Base-by-base conservation (phyloP, 2,329 filamentous ascomycete species). In the Colletotrichum lindemuthianum region DNA sequence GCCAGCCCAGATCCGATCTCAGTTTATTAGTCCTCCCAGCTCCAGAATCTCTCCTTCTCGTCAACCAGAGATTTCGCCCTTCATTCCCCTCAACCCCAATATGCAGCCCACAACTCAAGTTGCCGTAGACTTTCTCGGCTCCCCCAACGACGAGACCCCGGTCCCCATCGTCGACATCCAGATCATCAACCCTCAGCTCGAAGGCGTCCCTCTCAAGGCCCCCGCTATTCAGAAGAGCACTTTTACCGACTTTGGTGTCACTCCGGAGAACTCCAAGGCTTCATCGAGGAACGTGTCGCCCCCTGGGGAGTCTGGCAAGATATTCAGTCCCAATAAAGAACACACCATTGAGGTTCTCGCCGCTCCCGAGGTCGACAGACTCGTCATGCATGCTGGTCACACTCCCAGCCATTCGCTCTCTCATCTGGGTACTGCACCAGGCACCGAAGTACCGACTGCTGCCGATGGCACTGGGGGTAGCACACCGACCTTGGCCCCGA, bases 361-460 rank as follows among this genome's bases (percentile, higher is more conserved):
- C 32, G 82, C 81, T 8, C 77, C 81, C 6, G 85, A 84, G 69
- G 77, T 79, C 47, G 78, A 77, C 52, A 80, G 87, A 48, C 80
- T 88, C 44, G 87, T 81, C 0, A 85, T 89, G 81, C 83, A 89
- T 72, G 87, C 87, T 16, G 87, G 87, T 1, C 87, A 89, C 72
- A 89, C 87, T 2, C 87, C 87, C 7, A 88, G 82, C 54, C 86
- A 88, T 71, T 87, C 85, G 1, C 75, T 87, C 10, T 86, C 86
- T 5, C 73, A 82, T 2, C 74, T 86, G 13, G 78, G 79, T 6
- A 83, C 81, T 9, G 75, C 79, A 49, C 75, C 77, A 8, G 78
- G 79, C 11, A 82, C 81, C 2, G 77, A 74, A 10, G 74, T 71
- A 13, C 70, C 72, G 8, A 81, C 80, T 39, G 77, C 76, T 12